Base-by-base conservation (phyloP, 2,329 filamentous ascomycete species). In the Aspergillus viridinutans region DNA sequence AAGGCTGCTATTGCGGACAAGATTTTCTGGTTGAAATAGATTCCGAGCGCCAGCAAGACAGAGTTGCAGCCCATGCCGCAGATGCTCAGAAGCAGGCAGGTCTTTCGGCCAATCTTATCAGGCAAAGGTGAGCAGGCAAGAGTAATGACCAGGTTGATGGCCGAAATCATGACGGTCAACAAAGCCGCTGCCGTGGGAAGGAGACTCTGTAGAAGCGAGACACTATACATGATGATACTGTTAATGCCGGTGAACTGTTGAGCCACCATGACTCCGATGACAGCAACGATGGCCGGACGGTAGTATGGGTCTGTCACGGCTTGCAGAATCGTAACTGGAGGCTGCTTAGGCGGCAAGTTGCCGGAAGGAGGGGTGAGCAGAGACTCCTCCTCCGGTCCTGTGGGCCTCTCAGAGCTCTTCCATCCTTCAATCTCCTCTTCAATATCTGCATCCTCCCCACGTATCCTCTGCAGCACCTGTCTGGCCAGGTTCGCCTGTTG, bases 171-270 rank as follows among this genome's bases (percentile, higher is more conserved):
- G 58, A 97, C 93, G 54, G 93, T 96, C 53, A 99, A 82, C 1
- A 95, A 77, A 0, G 89, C 88, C 0, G 92, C 93, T 60, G 87
- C 91, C 49, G 91, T 85, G 3, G 90, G 89, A 0, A 99, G 83
- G 1, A 97, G 83, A 61, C 86, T 86, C 32, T 89, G 85, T 14
- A 99, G 83, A 1, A 99, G 85, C 0, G 90, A 92, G 5, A 97
- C 94, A 2, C 92, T 96, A 75, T 99, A 99, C 92, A 99, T 97
- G 75, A 97, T 89, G 69, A 97, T 93, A 57, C 89, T 93, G 82
- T 99, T 97, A 77, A 97, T 93, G 49, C 91, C 93, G 57, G 90
- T 93, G 40, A 97, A 81, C 72, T 99, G 94, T 72, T 97, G 94
- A 0, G 90, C 88, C 57, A 92, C 82, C 92, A 97, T 97, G 64